These are phyloP conservation scores for Verticillium nonalfalfae DNA, from an alignment of 2,329 filamentous ascomycete genomes.

Conservation along the genomic window DNA sequence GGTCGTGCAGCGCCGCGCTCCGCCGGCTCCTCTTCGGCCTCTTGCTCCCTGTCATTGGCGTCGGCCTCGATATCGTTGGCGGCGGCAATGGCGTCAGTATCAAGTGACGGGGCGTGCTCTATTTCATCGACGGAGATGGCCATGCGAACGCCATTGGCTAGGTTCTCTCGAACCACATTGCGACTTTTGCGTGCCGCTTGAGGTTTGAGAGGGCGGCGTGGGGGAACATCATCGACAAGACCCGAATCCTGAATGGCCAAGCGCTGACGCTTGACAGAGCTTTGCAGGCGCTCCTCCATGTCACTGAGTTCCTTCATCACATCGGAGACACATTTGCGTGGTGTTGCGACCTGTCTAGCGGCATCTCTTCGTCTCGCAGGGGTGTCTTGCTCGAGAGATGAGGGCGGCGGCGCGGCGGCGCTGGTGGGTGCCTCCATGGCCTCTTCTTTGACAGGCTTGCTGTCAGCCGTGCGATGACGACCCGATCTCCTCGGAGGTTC, in stretches of 20 bases:
- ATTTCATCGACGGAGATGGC: conserved; percentile 4
- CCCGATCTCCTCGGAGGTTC: conserved; percentile 5
- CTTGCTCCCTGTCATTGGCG: conserved; percentile 7
- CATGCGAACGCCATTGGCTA: conserved; percentile 4
- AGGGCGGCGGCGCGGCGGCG: neutral
- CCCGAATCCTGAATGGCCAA: conserved; percentile 36
- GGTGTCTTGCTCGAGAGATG: neutral
- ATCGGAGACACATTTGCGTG: neutral
- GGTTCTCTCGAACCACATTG: conserved; percentile 1
- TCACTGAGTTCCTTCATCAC: conserved; percentile 38
- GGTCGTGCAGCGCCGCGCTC: conserved; percentile 42
- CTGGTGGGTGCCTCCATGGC: neutral
- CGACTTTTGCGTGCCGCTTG: neutral
- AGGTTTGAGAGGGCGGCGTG: neutral
- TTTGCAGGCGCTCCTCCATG: conserved; percentile 41
- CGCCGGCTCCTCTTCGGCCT: conserved; percentile 14
- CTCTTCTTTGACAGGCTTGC: neutral
- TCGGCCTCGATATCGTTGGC: conserved; percentile 12
- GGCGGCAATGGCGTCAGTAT: conserved; percentile 15
- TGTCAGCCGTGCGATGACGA: neutral
- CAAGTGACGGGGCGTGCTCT: conserved; percentile 15
- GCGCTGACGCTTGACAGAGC: conserved; percentile 37
- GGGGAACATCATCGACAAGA: conserved; percentile 9
- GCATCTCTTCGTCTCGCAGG: neutral
- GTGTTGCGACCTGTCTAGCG: neutral